Percentiles rank a stretch among this genome's conserved stretches.
Conservation (phyloP, 192 early-diverging fungal species). For the Rhizoclosmatium globosum region DNA sequence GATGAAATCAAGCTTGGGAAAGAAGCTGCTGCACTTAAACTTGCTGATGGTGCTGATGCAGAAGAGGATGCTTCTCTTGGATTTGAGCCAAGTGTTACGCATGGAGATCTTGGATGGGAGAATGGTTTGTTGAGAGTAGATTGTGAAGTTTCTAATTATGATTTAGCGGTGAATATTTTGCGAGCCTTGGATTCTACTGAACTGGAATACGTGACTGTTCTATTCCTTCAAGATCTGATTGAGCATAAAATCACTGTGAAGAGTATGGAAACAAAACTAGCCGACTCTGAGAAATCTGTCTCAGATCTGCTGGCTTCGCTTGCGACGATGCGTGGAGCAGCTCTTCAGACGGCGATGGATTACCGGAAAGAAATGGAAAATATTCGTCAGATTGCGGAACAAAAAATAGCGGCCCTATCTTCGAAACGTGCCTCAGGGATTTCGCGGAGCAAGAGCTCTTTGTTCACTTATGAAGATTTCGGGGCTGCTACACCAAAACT, state of each 20-base stretch:
- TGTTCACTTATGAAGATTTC: slow-evolving; percentile 33
- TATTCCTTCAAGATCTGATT: slow-evolving; percentile 55
- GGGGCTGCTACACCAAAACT: slow-evolving; percentile 31
- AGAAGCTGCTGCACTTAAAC: slow-evolving; percentile 7
- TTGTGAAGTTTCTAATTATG: background rate
- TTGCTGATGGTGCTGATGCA: slow-evolving; percentile 4
- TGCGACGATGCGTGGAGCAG: slow-evolving; percentile 38
- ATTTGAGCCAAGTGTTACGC: background rate
- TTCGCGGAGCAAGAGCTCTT: slow-evolving; percentile 18
- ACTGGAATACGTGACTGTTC: slow-evolving; percentile 43
- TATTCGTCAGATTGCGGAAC: slow-evolving; percentile 22
- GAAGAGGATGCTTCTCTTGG: background rate
- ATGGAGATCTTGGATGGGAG: slow-evolving; percentile 55
- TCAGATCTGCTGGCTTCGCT: slow-evolving; percentile 37
- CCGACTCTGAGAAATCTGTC: slow-evolving; percentile 42
- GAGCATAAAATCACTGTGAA: slow-evolving; percentile 31
- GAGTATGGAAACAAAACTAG: slow-evolving; percentile 33
- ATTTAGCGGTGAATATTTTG: slow-evolving; percentile 47
- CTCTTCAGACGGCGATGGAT: slow-evolving; percentile 42
- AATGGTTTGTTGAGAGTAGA: slow-evolving; percentile 36
- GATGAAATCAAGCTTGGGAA: slow-evolving; percentile 28
- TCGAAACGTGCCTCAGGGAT: background rate
- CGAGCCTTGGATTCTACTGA: slow-evolving; percentile 51
- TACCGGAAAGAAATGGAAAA: slow-evolving; percentile 42
- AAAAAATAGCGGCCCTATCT: slow-evolving; percentile 27